phyloP scores from a whole-genome alignment of 2,329 filamentous ascomycete species.

The Penicillium sp. region DNA sequence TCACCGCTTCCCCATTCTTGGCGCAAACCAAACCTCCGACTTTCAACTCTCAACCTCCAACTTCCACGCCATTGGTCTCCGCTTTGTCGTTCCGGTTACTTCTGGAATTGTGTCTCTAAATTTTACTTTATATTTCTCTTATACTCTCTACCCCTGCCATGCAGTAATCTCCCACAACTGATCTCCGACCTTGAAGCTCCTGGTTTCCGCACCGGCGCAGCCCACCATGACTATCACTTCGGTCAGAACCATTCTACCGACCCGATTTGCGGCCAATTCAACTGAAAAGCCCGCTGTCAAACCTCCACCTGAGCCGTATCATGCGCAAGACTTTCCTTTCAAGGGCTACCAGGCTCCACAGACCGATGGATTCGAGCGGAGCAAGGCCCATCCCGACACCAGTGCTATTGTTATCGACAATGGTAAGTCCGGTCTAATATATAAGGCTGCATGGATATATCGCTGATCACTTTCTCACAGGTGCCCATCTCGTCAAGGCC shows the following conservation, averaged over 20 bases:
- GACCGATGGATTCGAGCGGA: slow-evolving; percentile 70
- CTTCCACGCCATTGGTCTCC: neutral
- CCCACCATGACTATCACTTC: slow-evolving; percentile 47
- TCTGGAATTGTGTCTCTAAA: neutral
- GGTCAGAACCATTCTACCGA: slow-evolving; percentile 36
- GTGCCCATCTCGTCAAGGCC: slow-evolving; percentile 83
- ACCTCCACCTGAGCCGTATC: slow-evolving; percentile 55
- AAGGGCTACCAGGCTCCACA: slow-evolving; percentile 59
- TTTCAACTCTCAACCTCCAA: neutral
- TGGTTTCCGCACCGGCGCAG: slow-evolving; percentile 23
- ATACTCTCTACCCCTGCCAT: slow-evolving; percentile 6
- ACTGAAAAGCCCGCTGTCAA: slow-evolving; percentile 53
- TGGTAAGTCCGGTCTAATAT: slow-evolving; percentile 57
- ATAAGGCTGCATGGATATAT: neutral
- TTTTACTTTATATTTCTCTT: neutral
- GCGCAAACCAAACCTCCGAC: slow-evolving; percentile 2
- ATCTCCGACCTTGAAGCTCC: slow-evolving; percentile 19
- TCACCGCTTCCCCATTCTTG: slow-evolving; percentile 6
- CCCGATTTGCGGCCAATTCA: slow-evolving; percentile 42
- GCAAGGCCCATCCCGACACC: slow-evolving; percentile 57
- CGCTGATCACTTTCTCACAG: slow-evolving; percentile 48
- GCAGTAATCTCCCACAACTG: slow-evolving; percentile 12
- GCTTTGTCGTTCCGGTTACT: neutral
- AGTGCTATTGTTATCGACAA: slow-evolving; percentile 97
- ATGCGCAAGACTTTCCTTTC: slow-evolving; percentile 60